Base-by-base conservation (phyloP, 202 grass and related monocot species). In the Setaria italica region DNA sequence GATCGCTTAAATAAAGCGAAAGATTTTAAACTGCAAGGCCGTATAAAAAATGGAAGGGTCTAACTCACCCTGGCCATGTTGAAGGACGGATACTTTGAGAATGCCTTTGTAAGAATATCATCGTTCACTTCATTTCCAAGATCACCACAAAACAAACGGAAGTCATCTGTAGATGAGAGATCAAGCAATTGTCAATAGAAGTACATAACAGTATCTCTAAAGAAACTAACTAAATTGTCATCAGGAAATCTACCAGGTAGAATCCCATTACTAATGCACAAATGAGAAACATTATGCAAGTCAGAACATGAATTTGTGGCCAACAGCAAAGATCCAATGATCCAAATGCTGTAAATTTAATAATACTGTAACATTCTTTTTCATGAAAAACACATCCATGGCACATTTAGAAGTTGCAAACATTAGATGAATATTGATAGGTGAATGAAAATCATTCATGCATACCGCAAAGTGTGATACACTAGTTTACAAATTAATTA, bases 111-210 rank as follows among this genome's bases (percentile, higher is more conserved):
- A 67, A 95, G 92, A 81, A 93, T 13, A 67, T 93, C 93, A 87
- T 95, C 91, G 73, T 98, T 94, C 65, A 98, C 93, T 85, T 98
- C 91, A 90, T 98, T 98, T 45, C 95, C 95, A 80, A 95, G 91
- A 90, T 98, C 81, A 42, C 95, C 92, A 53, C 95, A 98, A 74
- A 98, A 98, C 72, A 95, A 83, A 66, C 88, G 89, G 30, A 98
- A 98, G 84, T 98, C 95, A 70, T 90, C 93, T 95, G 87, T 58
- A 66, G 2, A 88, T 33, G 56, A 15, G 37, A 6, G 21, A n/a
- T 32, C 11, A 50, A 19, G 11, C 17, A 64, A 70, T 16, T 71
- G 35, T 81, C 41, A 90, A 69, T 77, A 11, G 16, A 56, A 9
- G 1, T 48, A 58, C 11, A 29, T 64, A 11, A 29, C 65, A 32